Base-by-base conservation (phyloP, 495 filamentous ascomycete genomes). In the Choiromyces venosus region DNA sequence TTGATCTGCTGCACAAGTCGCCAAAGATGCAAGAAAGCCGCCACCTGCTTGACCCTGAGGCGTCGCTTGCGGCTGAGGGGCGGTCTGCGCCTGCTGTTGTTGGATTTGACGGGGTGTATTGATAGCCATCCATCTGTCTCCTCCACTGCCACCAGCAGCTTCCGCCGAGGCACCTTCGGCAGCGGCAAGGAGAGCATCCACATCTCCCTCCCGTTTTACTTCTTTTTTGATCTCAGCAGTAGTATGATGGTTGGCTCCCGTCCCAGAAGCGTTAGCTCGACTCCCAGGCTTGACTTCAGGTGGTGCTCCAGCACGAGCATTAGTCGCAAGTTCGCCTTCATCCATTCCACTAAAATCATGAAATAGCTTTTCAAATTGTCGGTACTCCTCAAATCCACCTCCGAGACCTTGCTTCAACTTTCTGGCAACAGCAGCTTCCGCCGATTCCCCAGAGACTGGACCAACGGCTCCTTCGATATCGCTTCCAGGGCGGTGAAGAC, bases 371-470 rank as follows among this genome's bases (percentile, higher is more conserved):
- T 77, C 75, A 42, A 77, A 77, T 69, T 83, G 82, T 74, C 88
- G 90, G 79, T 91, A 93, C 79, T 93, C 91, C 74, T 92, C 91
- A 0, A 92, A 81, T 2, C 89, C 91, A 65, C 89, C 91, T 18
- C 89, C 87, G 66, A 75, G 69, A 14, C 86, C 89, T 29, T 74
- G 78, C 67, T 73, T 76, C 37, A 72, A 39, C 33, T 74, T 75
- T 42, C 69, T 66, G 14, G 70, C 71, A 37, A 80, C 72, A 67
- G 72, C 75, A 25, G 71, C 69, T 40, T 78, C 71, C 36, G 70
- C 68, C 37, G 75, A 68, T 72, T 79, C 71, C 16, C 44, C 44
- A 40, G 78, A 21, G 18, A 73, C 67, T 29, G 66, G 73, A 19
- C 68, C 71, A 36, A 36, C 44, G 37, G 29, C 40, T 0, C 73